Evolutionary conservation across 306 rosid genomes (phyloP).

Genomic region (Vigna nakashimae): DNA sequence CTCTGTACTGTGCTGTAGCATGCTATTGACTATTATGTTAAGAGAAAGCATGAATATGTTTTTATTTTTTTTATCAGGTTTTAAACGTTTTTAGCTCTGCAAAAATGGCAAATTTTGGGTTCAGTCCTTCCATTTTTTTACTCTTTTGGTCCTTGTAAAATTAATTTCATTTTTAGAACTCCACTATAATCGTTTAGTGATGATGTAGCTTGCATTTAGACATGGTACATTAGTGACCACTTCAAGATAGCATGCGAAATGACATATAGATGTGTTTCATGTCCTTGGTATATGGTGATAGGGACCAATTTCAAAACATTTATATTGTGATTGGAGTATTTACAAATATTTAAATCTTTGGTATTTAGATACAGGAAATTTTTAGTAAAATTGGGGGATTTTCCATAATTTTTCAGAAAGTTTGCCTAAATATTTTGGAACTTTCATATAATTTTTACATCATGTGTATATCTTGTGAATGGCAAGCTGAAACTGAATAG

Average conservation of each 20-base stretch:
- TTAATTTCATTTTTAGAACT: not conserved
- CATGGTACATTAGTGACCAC: not conserved
- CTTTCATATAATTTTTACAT: not conserved
- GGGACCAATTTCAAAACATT: not conserved
- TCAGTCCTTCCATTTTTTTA: not conserved
- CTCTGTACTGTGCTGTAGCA: not conserved
- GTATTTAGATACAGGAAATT: conserved; percentile 6
- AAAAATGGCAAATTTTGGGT: not conserved
- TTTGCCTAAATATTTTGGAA: conserved; percentile 3
- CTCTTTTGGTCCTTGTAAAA: not conserved
- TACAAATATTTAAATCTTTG: not conserved
- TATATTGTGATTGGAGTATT: not conserved
- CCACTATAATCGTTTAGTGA: not conserved
- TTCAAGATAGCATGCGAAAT: not conserved
- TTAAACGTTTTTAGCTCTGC: not conserved
- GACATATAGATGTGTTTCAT: not conserved
- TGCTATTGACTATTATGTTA: not conserved
- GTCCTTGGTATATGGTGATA: not conserved
- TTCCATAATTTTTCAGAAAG: conserved; percentile 2
- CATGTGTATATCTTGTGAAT: conserved; percentile 8
- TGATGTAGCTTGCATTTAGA: not conserved
- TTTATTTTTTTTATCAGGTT: not conserved
- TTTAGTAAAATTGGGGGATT: conserved; percentile 12
- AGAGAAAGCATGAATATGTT: conserved; percentile 21
- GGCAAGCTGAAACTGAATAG: conserved; percentile 12